Base-by-base conservation (phyloP, 2,329 filamentous ascomycete species). In the Raffaelea albimanens region DNA sequence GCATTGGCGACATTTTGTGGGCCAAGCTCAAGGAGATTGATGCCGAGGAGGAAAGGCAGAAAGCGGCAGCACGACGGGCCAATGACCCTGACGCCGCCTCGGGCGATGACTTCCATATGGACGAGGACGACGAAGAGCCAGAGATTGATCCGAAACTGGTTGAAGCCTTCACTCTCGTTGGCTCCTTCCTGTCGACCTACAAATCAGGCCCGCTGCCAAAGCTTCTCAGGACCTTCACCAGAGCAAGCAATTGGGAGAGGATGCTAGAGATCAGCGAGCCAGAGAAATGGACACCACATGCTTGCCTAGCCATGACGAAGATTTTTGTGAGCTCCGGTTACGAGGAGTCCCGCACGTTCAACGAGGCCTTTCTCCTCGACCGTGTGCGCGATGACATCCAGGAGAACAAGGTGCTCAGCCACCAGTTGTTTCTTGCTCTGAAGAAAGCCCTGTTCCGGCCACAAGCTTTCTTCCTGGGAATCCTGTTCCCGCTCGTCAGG, bases 181-280 rank as follows among this genome's bases (percentile, higher is more conserved):
- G 90, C 51, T 73, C 90, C 55, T 84, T 97, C 51, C 76, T 98
- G 50, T 89, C 87, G 22, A 81, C 91, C 54, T 97, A 44, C 72
- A 95, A 95, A 67, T 91, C 86, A 14, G 93, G 93, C n/a, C 91
- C 91, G 55, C 76, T 98, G 29, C 93, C 93, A 19, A 98, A 98
- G 67, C 91, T 91, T 1, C 95, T 98, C 75, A 97, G 97, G 67
- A 89, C 97, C 54, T 76, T 98, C 9, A 93, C 93, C 2, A 90
- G 89, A 1, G 80, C 97, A 14, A 89, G 89, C 8, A 81, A 93
- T 58, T 97, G 90, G 88, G 19, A 85, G 44, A 51, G 52, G 39
- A 51, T 58, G 19, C 14, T 58, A 2, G 54, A 56, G 49, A 51
- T 56, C 11, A 22, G 53, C 4, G 48, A 50, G 47, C 90, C 91